phyloP scores from a whole-genome alignment of 2,329 filamentous ascomycete species.

The Colletotrichum plurivorum region DNA sequence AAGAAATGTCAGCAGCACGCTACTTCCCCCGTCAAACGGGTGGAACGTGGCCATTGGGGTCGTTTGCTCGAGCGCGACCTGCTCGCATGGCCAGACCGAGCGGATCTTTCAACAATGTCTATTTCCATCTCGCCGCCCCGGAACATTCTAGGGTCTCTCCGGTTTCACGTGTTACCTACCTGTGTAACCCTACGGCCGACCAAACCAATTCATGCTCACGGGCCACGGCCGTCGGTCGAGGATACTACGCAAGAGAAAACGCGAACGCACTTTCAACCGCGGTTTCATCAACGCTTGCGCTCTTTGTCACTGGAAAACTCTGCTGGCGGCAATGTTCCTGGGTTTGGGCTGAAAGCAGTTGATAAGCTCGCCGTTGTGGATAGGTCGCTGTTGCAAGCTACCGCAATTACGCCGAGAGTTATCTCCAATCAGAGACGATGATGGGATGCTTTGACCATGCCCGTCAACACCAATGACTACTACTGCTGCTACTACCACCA shows the following conservation, averaged over 20 bases:
- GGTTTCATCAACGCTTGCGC: slow-evolving; percentile 21
- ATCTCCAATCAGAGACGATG: slow-evolving; percentile 10
- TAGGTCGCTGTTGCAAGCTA: slow-evolving; percentile 12
- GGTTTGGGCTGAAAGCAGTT: neutral
- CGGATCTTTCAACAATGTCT: neutral
- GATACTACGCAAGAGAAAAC: no score
- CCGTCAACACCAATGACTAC: slow-evolving; percentile 4
- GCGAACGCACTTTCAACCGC: neutral
- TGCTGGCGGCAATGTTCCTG: neutral
- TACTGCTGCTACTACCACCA: neutral
- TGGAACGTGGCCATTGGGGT: slow-evolving; percentile 25
- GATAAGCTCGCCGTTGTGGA: neutral
- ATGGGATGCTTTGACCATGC: slow-evolving; percentile 23
- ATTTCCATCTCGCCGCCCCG: slow-evolving; percentile 18
- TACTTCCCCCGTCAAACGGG: slow-evolving; percentile 19
- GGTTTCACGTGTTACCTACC: slow-evolving; percentile 18
- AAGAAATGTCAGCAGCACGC: slow-evolving; percentile 21
- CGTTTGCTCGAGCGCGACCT: slow-evolving; percentile 16
- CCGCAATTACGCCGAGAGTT: slow-evolving; percentile 27
- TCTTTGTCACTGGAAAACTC: neutral
- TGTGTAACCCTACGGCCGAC: slow-evolving; percentile 11
- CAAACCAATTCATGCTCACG: slow-evolving; percentile 13
- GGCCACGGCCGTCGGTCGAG: neutral
- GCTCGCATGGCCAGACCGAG: slow-evolving; percentile 9
- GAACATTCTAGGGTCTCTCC: slow-evolving; percentile 30